These are phyloP conservation scores for Cucurbitaria berberidis DNA, from an alignment of 2,329 filamentous ascomycete genomes.

Conservation along the genomic window DNA sequence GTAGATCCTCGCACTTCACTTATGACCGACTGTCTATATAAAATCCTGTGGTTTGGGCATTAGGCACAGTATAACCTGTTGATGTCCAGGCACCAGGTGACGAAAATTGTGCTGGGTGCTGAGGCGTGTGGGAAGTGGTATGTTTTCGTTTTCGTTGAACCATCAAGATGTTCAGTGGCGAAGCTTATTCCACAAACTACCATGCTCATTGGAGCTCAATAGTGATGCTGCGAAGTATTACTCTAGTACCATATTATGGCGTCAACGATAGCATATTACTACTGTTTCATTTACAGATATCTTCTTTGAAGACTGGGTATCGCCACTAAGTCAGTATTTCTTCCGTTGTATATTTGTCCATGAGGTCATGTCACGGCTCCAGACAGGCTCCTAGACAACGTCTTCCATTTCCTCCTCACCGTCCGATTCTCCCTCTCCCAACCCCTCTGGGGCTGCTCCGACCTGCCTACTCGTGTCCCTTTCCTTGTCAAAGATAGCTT, in stretches of 20 bases:
- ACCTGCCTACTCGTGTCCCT: slow-evolving; percentile 35
- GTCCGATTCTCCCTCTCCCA: slow-evolving; percentile 69
- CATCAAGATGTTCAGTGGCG: no score
- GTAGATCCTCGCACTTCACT: no score
- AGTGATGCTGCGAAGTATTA: not conserved
- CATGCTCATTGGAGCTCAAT: not conserved
- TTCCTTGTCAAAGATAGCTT: slow-evolving; percentile 67
- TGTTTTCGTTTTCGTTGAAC: no score
- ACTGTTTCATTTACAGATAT: not conserved
- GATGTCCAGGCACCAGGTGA: no score
- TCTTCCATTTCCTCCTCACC: slow-evolving; percentile 80
- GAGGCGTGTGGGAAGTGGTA: not conserved
- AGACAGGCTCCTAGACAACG: slow-evolving; percentile 53
- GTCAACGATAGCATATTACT: not conserved
- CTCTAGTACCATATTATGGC: not conserved
- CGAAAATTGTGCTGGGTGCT: no score
- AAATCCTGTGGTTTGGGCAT: no score
- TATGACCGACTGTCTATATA: no score
- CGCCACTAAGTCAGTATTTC: not conserved
- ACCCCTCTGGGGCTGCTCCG: slow-evolving; percentile 35
- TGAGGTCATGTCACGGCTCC: not conserved
- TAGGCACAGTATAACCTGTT: no score
- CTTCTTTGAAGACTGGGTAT: slow-evolving; percentile 1
- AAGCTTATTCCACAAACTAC: not conserved
- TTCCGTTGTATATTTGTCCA: not conserved